phyloP scores from a whole-genome alignment of 306 rosid species.

The Fragaria nilgerrensis region DNA sequence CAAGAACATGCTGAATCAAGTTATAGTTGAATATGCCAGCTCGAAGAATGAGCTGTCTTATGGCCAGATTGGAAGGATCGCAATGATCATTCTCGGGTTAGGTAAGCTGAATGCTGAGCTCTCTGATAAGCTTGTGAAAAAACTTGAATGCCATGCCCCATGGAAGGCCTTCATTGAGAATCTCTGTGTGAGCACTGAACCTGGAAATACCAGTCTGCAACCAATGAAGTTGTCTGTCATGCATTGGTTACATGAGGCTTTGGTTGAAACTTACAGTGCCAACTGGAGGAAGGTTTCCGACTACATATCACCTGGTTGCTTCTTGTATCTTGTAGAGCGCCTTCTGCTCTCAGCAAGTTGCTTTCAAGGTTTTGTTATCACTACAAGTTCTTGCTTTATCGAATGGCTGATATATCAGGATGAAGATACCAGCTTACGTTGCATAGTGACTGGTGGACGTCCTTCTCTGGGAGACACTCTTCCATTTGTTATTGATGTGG shows the following conservation, averaged over 20 bases:
- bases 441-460: background rate
- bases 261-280: slow-evolving; percentile 32
- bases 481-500: slow-evolving; percentile 21
- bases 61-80: slow-evolving; percentile 53
- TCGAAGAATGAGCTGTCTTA: slow-evolving; percentile 21
- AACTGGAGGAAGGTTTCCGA: slow-evolving; percentile 31
- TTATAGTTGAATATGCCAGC: slow-evolving; percentile 27
- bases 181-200: slow-evolving; percentile 18
- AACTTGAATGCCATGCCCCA: slow-evolving; percentile 18
- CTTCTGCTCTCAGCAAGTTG: slow-evolving; percentile 41
- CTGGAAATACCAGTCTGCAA: background rate
- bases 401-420: slow-evolving; percentile 60
- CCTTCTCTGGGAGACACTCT: background rate
- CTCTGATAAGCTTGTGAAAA: slow-evolving; percentile 8
- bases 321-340: slow-evolving; percentile 68
- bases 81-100: slow-evolving; percentile 46
- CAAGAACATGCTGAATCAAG: slow-evolving; percentile 25
- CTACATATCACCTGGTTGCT: slow-evolving; percentile 60
- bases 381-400: slow-evolving; percentile 51
- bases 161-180: slow-evolving; percentile 49
- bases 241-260: slow-evolving; percentile 32
- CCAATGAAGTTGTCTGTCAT: slow-evolving; percentile 5
- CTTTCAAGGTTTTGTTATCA: slow-evolving; percentile 34
- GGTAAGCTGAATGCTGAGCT: slow-evolving; percentile 27
- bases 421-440: slow-evolving; percentile 20